Conservation (phyloP, 768 basidiomycete genomes). For the Boletus bicolor region DNA sequence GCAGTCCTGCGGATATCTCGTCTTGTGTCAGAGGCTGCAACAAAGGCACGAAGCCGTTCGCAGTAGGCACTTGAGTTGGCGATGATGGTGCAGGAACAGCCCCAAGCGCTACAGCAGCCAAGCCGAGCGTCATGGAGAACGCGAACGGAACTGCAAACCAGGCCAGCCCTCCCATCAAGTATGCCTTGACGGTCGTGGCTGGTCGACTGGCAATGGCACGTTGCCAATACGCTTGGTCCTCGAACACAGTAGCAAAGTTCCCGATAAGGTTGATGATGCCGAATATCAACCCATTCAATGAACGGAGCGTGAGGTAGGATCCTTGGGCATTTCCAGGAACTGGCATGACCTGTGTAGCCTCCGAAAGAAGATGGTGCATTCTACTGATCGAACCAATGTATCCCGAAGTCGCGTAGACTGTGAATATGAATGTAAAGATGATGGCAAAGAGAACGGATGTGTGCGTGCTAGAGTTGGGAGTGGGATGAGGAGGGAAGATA, state of each 20-base stretch:
- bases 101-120: constrained; percentile 80
- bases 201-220: constrained; percentile 86
- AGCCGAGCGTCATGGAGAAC: constrained; percentile 83
- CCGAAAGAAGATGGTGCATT: constrained; percentile 79
- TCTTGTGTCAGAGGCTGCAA: constrained; percentile 43
- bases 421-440: constrained; percentile 74
- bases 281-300: constrained; percentile 75
- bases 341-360: constrained; percentile 51
- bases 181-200: constrained; percentile 85
- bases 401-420: constrained; percentile 73
- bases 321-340: constrained; percentile 82
- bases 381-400: constrained; percentile 74
- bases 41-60: constrained; percentile 46
- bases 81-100: constrained; percentile 36
- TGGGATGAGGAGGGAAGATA: not conserved
- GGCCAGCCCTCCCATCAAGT: constrained; percentile 82
- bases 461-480: constrained; percentile 57
- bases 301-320: constrained; percentile 79
- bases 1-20: constrained; percentile 86
- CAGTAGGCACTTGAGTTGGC: constrained; percentile 38
- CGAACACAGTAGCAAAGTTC: constrained; percentile 68
- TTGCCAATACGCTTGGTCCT: constrained; percentile 85
- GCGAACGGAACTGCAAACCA: constrained; percentile 92
- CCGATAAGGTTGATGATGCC: constrained; percentile 87
- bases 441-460: constrained; percentile 85